Conservation (phyloP, 768 basidiomycete species). For the Tephrocybe sp. region DNA sequence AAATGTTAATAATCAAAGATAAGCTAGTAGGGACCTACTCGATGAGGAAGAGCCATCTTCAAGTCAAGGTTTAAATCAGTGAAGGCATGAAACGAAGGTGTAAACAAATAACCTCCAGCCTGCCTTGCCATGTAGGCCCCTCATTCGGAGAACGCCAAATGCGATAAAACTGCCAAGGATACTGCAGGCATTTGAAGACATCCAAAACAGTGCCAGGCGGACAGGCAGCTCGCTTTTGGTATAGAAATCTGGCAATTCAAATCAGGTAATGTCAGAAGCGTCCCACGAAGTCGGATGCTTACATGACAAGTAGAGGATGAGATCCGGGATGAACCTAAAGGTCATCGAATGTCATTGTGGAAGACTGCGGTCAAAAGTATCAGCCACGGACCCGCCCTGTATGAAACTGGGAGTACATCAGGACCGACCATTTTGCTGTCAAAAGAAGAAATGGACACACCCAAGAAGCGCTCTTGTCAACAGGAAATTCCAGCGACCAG, state of each 20-base stretch:
- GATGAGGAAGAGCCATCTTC: slow-evolving; percentile 54
- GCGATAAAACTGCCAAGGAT: slow-evolving; percentile 56
- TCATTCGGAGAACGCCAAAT: slow-evolving; percentile 58
- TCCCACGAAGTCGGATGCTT: slow-evolving; percentile 16
- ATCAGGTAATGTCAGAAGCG: neutral
- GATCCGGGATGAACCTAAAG: slow-evolving; percentile 52
- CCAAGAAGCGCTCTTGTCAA: slow-evolving; percentile 47
- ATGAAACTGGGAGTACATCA: slow-evolving; percentile 26
- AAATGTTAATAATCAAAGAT: neutral
- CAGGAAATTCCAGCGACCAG: slow-evolving; percentile 50
- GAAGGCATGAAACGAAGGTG: neutral
- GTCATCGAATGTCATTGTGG: neutral
- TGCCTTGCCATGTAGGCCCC: slow-evolving; percentile 48
- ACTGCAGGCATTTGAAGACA: slow-evolving; percentile 41
- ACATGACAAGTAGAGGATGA: slow-evolving; percentile 63
- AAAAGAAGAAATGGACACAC: slow-evolving; percentile 21
- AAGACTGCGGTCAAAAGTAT: too few relatives aligned
- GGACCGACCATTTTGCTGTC: neutral
- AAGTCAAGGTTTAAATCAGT: neutral
- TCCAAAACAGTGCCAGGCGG: slow-evolving; percentile 57
- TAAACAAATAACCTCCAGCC: slow-evolving; percentile 42
- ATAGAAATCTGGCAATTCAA: slow-evolving; percentile 45
- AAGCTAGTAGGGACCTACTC: slow-evolving; percentile 29
- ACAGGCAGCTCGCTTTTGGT: slow-evolving; percentile 57
- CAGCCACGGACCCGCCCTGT: slow-evolving; percentile 46